These are phyloP conservation scores for Acacia acuminata DNA, from an alignment of 306 rosid species.

Conservation along the genomic window DNA sequence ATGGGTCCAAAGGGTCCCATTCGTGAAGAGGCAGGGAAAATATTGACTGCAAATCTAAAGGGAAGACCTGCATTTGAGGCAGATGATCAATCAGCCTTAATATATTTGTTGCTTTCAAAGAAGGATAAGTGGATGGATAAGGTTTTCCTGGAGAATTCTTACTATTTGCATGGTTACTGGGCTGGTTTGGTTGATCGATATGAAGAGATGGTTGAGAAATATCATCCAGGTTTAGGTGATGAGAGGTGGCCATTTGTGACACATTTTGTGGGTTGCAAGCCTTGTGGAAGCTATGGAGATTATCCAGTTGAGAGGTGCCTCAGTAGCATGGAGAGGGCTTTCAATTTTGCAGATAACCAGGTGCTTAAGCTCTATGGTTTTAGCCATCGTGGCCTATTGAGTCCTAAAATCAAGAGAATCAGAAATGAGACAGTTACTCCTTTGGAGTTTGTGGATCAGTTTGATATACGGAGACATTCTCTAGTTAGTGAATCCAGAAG, in stretches of 20 bases:
- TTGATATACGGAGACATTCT: conserved; percentile 73
- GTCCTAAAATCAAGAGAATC: conserved; percentile 92
- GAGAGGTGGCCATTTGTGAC: conserved; percentile 99
- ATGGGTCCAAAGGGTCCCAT: conserved; percentile 93
- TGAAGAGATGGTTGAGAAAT: conserved; percentile 97
- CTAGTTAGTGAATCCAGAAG: conserved; percentile 43
- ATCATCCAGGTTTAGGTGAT: conserved; percentile 91
- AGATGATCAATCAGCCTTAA: conserved; percentile 94
- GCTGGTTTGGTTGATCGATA: conserved; percentile 96
- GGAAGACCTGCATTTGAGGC: conserved; percentile 98
- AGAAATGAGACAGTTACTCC: conserved; percentile 89
- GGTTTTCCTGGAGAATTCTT: conserved; percentile 90
- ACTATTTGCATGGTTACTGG: conserved; percentile 96
- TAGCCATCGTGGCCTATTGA: conserved; percentile 84
- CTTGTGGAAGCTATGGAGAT: conserved; percentile 99
- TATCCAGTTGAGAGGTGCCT: conserved; percentile 93
- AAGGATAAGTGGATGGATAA: conserved; percentile 91
- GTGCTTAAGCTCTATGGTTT: conserved; percentile 90
- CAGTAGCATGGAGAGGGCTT: conserved; percentile 97
- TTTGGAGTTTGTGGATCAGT: conserved; percentile 67
- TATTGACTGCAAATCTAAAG: conserved; percentile 84
- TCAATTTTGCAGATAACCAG: conserved; percentile 94
- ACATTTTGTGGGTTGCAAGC: conserved; percentile 96
- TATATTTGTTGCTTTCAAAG: conserved; percentile 78
- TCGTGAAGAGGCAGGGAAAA: conserved; percentile 86